phyloP scores from a whole-genome alignment of 2,329 filamentous ascomycete genomes.

The Pyricularia sp. region DNA sequence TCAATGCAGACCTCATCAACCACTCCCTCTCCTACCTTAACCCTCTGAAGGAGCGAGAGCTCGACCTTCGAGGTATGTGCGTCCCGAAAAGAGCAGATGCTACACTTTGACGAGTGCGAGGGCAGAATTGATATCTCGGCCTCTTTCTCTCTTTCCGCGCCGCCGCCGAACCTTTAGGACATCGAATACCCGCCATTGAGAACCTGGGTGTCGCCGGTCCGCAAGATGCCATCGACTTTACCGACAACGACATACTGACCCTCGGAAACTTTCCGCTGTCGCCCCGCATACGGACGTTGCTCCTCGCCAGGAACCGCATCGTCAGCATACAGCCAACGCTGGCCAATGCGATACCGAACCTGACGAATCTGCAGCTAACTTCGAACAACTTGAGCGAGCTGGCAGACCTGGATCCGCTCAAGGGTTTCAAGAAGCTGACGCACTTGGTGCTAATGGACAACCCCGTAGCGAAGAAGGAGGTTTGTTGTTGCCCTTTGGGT shows the following conservation, averaged over 20 bases:
- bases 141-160: conserved; percentile 23
- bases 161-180: conserved; percentile 47
- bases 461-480: conserved; percentile 85
- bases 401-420: conserved; percentile 74
- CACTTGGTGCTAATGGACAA: conserved; percentile 78
- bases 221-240: conserved; percentile 94
- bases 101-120: conserved; percentile 50
- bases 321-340: conserved; percentile 66
- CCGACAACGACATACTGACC: conserved; percentile 88
- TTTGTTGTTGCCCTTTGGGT: conserved; percentile 29
- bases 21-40: conserved; percentile 96
- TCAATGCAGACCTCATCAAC: conserved; percentile 69
- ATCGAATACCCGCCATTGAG: conserved; percentile 95
- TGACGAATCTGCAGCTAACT: conserved; percentile 70
- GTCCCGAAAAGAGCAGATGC: conserved; percentile 83
- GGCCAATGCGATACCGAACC: conserved; percentile 63
- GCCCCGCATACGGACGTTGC: conserved; percentile 73
- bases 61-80: conserved; percentile 88
- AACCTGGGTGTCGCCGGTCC: conserved; percentile 91
- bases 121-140: conserved; percentile 69
- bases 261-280: conserved; percentile 89
- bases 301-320: conserved; percentile 83
- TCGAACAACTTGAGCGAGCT: conserved; percentile 74
- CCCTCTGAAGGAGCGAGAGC: conserved; percentile 94
- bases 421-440: conserved; percentile 53